Conservation (phyloP, 2,329 filamentous ascomycete genomes). For the Alternaria arborescens region DNA sequence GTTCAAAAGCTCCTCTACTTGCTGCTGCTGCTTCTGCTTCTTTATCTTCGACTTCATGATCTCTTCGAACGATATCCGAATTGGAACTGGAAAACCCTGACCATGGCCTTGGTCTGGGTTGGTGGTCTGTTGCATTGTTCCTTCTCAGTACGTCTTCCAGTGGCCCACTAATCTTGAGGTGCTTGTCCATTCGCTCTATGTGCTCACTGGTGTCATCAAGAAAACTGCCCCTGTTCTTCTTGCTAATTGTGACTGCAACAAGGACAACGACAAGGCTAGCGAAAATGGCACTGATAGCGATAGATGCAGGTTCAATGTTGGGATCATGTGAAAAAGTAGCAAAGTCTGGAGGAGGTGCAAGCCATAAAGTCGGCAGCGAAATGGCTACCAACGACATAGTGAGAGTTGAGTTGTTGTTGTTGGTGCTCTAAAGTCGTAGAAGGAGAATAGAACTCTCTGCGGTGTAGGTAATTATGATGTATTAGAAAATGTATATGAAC, state of each 20-base stretch:
- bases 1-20: not conserved
- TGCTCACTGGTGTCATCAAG: not conserved
- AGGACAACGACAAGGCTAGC: conserved; percentile 6
- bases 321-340: not conserved
- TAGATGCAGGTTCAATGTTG: conserved; percentile 4
- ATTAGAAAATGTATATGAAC: not conserved
- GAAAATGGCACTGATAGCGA: conserved; percentile 14
- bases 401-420: not conserved
- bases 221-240: not conserved
- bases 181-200: not conserved
- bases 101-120: not conserved
- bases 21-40: not conserved
- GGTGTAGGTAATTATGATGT: not conserved
- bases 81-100: not conserved
- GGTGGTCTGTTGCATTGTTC: not conserved
- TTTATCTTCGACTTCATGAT: not conserved
- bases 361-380: conserved; percentile 9
- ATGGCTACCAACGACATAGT: not conserved
- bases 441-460: not conserved
- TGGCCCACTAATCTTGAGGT: not conserved
- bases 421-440: not conserved
- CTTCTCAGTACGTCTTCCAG: not conserved
- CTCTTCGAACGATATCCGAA: not conserved
- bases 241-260: not conserved
- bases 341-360: conserved; percentile 10